Evolutionary conservation across 805 yeast genomes (phyloP).

Genomic region (Yamadazyma laniorum): DNA sequence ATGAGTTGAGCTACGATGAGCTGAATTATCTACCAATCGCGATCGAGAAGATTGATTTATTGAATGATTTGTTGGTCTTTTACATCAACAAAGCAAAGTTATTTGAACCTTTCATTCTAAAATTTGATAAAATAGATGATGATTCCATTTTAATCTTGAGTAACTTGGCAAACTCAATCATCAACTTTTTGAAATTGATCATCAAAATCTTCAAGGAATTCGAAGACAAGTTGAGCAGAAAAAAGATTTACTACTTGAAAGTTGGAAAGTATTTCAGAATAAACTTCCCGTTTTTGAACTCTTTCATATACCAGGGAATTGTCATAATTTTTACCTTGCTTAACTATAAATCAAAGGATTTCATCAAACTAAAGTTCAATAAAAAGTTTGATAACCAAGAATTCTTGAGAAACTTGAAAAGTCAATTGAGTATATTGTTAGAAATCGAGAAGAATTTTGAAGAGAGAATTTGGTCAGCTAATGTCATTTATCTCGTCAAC

Average conservation of each 20-base stretch:
- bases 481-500: conserved; percentile 30
- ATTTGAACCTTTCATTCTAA: conserved; percentile 49
- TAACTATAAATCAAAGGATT: conserved; percentile 37
- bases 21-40: conserved; percentile 20
- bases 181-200: conserved; percentile 37
- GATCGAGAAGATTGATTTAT: conserved; percentile 32
- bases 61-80: conserved; percentile 46
- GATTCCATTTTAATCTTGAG: conserved; percentile 27
- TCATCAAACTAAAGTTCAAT: conserved; percentile 7
- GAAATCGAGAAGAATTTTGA: conserved; percentile 24
- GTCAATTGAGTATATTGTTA: conserved; percentile 21
- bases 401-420: conserved; percentile 24
- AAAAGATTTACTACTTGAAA: conserved; percentile 12
- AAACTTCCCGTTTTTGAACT: conserved; percentile 44
- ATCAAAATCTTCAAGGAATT: conserved; percentile 33
- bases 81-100: conserved; percentile 51
- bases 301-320: conserved; percentile 51
- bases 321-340: conserved; percentile 50
- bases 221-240: conserved; percentile 10
- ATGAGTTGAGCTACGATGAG: conserved; percentile 19
- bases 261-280: conserved; percentile 37
- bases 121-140: conserved; percentile 25
- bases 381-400: conserved; percentile 11
- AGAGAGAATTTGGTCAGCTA: conserved; percentile 33
- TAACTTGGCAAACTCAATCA: conserved; percentile 35